Evolutionary conservation across 83 land plant species (phyloP).

Genomic region (Picea engelmannii): DNA sequence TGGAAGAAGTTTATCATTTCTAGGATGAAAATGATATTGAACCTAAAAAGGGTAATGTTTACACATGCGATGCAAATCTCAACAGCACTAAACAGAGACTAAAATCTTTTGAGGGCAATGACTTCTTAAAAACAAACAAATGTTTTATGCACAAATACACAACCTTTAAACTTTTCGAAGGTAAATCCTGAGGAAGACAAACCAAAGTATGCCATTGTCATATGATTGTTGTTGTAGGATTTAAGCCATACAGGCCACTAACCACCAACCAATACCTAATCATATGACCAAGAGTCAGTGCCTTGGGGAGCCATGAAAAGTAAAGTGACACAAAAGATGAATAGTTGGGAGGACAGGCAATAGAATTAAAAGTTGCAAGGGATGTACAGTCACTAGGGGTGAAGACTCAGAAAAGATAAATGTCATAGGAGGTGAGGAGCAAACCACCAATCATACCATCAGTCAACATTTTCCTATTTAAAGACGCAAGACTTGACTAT

Average conservation of each 20-base stretch:
- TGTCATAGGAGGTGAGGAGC: background rate
- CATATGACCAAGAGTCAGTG: background rate
- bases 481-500: background rate
- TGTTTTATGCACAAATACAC: too few species aligned
- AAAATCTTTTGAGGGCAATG: background rate
- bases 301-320: background rate
- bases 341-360: background rate
- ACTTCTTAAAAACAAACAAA: background rate
- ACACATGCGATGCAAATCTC: background rate
- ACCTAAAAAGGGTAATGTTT: background rate
- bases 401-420: background rate
- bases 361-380: background rate
- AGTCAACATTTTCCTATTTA: background rate
- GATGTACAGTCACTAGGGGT: background rate
- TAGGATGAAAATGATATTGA: background rate
- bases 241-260: background rate
- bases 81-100: background rate
- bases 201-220: background rate
- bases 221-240: background rate
- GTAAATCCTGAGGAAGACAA: background rate
- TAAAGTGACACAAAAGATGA: background rate
- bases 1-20: background rate
- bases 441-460: background rate
- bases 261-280: background rate
- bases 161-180: too few species aligned